Evolutionary conservation across 768 basidiomycete species (phyloP), one percentile per base, ranked within the genome.

Genomic region (Termitomyces heimii): DNA sequence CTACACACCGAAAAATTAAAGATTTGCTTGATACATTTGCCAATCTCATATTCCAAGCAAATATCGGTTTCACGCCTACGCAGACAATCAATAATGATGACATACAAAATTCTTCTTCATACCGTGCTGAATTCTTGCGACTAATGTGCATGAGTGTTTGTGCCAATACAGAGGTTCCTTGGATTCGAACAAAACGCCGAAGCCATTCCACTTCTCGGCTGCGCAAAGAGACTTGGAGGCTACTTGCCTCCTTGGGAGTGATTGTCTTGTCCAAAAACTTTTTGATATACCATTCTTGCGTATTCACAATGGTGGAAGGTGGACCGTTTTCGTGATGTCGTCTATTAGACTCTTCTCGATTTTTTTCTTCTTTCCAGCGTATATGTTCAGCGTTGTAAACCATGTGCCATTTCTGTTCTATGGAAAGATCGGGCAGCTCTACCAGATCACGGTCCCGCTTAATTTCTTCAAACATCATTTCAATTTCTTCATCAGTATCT

Each of bases 221-320:
- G 54, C 95, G 80, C 62, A 94, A 67, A 6, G 81, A 97, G 29
- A 88, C 89, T 64, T 78, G 78, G 46, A 98, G 74, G 56, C 88
- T 84, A 22, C 80, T 77, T 10, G 91, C 89, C 60, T 94, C 86
- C 71, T 92, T 90, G 42, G 84, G 73, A 1, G 87, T 94, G 50
- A 97, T 85, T 2, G 89, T 89, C 58, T 84, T 84, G 66, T 95
- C 89, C 66, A 98, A 76, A 68, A 97, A 92, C 71, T 88, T 92
- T 70, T 86, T 83, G 61, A 98, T 84, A 67, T 94, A 98, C 89
- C 89, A 97, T 68, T 97, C 90, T 1, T 95, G 94, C 9, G 89
- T 84, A 60, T 88, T 86, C 22, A 82, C 71, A 22, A 83, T 78
- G 22, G 78, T 69, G 6, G 73, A 71, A 7, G 82, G 63, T 54